Base-by-base conservation (phyloP, 169 alveolate genomes). In the Eimeria sp. region DNA sequence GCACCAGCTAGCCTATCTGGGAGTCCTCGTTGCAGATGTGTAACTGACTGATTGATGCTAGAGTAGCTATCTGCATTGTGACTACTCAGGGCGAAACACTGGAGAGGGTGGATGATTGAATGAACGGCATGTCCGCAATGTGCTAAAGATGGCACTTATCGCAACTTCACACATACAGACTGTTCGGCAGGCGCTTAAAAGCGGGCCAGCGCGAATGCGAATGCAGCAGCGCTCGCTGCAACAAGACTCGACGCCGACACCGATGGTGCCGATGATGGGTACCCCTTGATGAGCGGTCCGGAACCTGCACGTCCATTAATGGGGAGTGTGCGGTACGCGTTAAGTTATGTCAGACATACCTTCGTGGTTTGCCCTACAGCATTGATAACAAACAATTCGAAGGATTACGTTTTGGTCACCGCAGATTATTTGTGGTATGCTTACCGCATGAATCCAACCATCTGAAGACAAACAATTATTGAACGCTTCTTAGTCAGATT, bases 371-470 rank as follows among this genome's bases (percentile, higher is more conserved):
- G 96, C 96, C 91, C 96, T 94, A 65, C 34, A 87, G 80, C 94
- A 63, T 87, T 87, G 45, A 45, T 63, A 65, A 11, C 94, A 80
- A 80, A 11, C 94, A 80, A 47, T 45, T 4, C 70, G 70, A 51
- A 18, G 47, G 27, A 57, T 57, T 30, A 61, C 40, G 78, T 43
- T 25, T 34, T 57, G 40, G 9, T 40, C 49, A 57, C 83, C 27
- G 47, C 58, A 87, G 65, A 57, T 49, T 27, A 18, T 43, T 76
- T 22, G 43, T 65, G 72, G 34, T 65, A 87, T 43, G 13, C 94
- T 70, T 84, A 94, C 96, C 96, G 90, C 96, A 94, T 94, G 94
- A 94, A 94, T 30, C 96, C 96, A 57, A 94, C 94, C 96, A 94
- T 94, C 96, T 94, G 89, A 34, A 43, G 49, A 49, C 51, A 45